Base-by-base conservation (phyloP, 1,139 yeast genomes). In the Suhomyces wounanorum region DNA sequence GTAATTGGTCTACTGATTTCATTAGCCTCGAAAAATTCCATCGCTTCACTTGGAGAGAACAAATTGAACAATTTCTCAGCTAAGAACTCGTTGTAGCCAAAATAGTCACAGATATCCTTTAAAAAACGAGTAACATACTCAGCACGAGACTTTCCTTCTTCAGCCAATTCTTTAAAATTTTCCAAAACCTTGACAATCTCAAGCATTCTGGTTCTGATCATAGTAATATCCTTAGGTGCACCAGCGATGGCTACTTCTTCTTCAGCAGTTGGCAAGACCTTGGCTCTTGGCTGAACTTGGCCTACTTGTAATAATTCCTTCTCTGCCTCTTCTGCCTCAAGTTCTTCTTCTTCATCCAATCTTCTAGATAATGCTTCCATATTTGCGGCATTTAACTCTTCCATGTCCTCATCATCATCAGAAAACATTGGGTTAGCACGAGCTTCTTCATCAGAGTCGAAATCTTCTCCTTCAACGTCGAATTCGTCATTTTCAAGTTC, bases 11-110 rank as follows among this genome's bases (percentile, higher is more conserved):
- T 83, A 35, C 96, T 89, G 52, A 92, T 89, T 74, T 95, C 99
- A 72, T 94, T 94, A 44, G 99, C 98, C 75, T 95, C 99, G 62
- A 95, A 95, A 66, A 95, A 95, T 70, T 94, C 99, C 81, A 95
- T 83, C 16, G 99, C 99, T 75, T 95, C 99, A 16, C 94, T 80
- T 37, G 98, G 98, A 14, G 95, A 83, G 68, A 95, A 95, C 55
- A 94, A 78, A 62, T 91, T 84, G 75, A 91, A 91, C 54, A 94
- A 79, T 69, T 92, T 92, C 64, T 91, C 97, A 28, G 99, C 99
- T 63, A 95, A 80, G 67, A 87, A 91, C 61, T 85, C 89, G n/a
- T 94, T 83, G 73, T 95, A 95, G n/a, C 99, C 99, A 65, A 92
- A 95, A 73, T 95, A 95, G 63, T 87, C 89, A 68, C 95, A 85